Base-by-base conservation (phyloP, 2,329 filamentous ascomycete species). In the Aureobasidium sp. region DNA sequence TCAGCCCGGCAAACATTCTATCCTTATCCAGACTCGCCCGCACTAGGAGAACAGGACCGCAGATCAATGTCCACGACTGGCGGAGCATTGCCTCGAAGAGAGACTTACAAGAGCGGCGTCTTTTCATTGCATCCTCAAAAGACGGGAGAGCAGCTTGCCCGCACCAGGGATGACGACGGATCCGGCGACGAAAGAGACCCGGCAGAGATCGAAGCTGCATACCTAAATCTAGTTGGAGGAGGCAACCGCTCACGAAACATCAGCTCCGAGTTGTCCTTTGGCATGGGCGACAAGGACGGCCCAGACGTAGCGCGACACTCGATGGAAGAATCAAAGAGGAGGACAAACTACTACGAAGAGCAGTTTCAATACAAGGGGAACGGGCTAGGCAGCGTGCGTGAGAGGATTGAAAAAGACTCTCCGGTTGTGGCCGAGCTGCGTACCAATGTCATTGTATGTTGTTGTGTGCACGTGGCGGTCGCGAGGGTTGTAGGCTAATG, bases 391-490 rank as follows among this genome's bases (percentile, higher is more conserved):
- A 64, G 60, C 19, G 63, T 65, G 33, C 73, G 74, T 57, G 77
- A 78, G 42, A 69, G 75, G 49, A 71, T 77, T 50, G 66, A 68
- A 38, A 74, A 75, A 60, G 75, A 78, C 64, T 75, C 76, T 10
- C 78, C 78, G 43, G 74, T 80, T 53, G 68, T 79, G 57, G 77
- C 75, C 5, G 70, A 79, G 64, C 65, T 80, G 60, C 72, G 74
- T 61, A 80, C 78, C 35, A 80, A 80, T 67, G 77, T 79, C 46
- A 79, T 79, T 65, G 77, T 79, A 74, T 31, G 76, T 74, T 25
- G 42, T 15, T 23, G 15, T 35, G 19, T 25, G 47, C 47, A 25
- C 47, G 29, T 50, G 29, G 27, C 13, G 8, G 29, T 31, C 27
- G 29, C 46, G 19, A 47, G 27, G 27, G 5, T 21, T 25, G 47